Conservation (phyloP, 768 basidiomycete genomes). For the Suillus plorans region DNA sequence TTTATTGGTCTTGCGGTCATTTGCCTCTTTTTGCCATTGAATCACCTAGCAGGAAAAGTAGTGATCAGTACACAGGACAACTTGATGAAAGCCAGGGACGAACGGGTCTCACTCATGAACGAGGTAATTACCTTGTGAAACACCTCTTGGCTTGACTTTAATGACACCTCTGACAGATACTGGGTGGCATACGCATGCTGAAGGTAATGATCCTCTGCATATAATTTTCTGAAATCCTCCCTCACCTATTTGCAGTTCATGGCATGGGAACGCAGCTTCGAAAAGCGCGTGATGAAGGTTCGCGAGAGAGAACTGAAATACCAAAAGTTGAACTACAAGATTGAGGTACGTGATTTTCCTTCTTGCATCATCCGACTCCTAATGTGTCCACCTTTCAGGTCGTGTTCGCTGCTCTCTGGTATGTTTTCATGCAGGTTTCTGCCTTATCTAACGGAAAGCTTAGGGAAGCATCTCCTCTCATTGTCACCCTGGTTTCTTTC, state of each 20-base stretch:
- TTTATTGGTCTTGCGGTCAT: constrained; percentile 79
- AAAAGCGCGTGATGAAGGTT: constrained; percentile 67
- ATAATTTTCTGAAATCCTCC: neutral
- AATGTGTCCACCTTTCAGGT: constrained; percentile 22
- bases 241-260: constrained; percentile 59
- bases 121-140: constrained; percentile 42
- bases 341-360: constrained; percentile 54
- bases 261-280: constrained; percentile 93
- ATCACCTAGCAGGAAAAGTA: constrained; percentile 81
- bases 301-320: constrained; percentile 81
- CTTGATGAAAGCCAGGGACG: constrained; percentile 89
- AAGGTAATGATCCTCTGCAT: constrained; percentile 41
- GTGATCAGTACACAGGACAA: constrained; percentile 79
- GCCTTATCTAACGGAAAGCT: neutral
- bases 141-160: neutral
- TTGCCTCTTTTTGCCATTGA: constrained; percentile 71
- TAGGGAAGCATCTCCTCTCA: constrained; percentile 50
- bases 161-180: constrained; percentile 41
- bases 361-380: neutral
- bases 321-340: constrained; percentile 83
- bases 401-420: constrained; percentile 1
- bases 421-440: neutral
- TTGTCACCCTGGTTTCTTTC: constrained; percentile 62
- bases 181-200: constrained; percentile 89
- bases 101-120: constrained; percentile 90